These are phyloP conservation scores for Rhizopogon sp. DNA, from an alignment of 768 basidiomycete genomes.

Conservation along the genomic window DNA sequence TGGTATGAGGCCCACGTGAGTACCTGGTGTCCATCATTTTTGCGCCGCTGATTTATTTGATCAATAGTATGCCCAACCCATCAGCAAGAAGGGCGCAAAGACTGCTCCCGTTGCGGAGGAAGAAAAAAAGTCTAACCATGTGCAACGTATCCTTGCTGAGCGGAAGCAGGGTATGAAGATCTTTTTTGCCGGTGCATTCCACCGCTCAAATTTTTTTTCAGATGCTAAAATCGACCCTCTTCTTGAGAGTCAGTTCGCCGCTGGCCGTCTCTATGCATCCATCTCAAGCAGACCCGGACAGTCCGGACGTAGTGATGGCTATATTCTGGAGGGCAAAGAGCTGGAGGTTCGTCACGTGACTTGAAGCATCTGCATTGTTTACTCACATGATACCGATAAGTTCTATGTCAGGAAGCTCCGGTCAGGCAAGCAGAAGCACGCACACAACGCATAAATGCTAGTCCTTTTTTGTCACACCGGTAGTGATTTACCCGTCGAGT, in stretches of 20 bases:
- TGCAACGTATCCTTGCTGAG: slow-evolving; percentile 80
- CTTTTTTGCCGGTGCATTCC: slow-evolving; percentile 3
- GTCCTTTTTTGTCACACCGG: neutral
- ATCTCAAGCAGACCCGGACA: slow-evolving; percentile 97
- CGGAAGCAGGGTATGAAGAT: slow-evolving; percentile 75
- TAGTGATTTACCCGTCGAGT: neutral
- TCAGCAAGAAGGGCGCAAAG: slow-evolving; percentile 85
- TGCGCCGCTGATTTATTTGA: slow-evolving; percentile 3
- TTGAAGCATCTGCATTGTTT: neutral
- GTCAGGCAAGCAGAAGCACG: slow-evolving; percentile 94
- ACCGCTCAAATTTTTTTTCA: slow-evolving; percentile 25
- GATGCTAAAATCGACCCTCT: slow-evolving; percentile 90
- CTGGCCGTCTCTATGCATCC: slow-evolving; percentile 91
- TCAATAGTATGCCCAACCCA: slow-evolving; percentile 85
- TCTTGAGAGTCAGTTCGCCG: slow-evolving; percentile 85
- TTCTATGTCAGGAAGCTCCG: slow-evolving; percentile 95
- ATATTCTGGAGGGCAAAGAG: slow-evolving; percentile 97
- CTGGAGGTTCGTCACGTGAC: slow-evolving; percentile 64
- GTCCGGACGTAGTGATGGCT: slow-evolving; percentile 93
- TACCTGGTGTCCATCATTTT: slow-evolving; percentile 13
- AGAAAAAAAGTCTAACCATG: slow-evolving; percentile 88
- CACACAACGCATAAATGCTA: slow-evolving; percentile 37
- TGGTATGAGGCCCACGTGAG: slow-evolving; percentile 98
- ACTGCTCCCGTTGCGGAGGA: slow-evolving; percentile 48
- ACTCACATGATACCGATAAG: slow-evolving; percentile 36